Evolutionary conservation across 306 rosid species (phyloP).

Genomic region (Citrullus amarus): DNA sequence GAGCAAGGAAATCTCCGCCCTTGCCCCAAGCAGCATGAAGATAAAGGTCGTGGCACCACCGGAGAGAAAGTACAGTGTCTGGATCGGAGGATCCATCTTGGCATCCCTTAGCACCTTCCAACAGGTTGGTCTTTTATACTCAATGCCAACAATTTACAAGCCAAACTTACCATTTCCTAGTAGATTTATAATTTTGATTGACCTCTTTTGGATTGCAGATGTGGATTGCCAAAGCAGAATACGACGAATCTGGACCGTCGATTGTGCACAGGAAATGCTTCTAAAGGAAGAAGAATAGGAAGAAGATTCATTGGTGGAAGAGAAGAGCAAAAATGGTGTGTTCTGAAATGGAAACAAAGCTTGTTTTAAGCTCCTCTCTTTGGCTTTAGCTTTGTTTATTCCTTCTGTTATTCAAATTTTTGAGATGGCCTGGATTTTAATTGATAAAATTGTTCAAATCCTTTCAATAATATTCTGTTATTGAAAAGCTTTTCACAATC

Average conservation of each 20-base stretch:
- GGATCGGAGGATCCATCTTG: slow-evolving; percentile 99
- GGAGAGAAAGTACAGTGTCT: slow-evolving; percentile 98
- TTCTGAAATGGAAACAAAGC: slow-evolving; percentile 12
- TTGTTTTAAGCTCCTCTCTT: not conserved
- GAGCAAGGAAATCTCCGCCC: slow-evolving; percentile 96
- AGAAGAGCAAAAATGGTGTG: slow-evolving; percentile 3
- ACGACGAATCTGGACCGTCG: slow-evolving; percentile 96
- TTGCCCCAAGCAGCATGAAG: slow-evolving; percentile 99
- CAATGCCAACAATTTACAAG: slow-evolving; percentile 1
- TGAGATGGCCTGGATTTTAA: slow-evolving; percentile 28
- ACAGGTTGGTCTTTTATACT: slow-evolving; percentile 46
- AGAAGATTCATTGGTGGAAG: slow-evolving; percentile 16
- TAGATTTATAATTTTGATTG: not conserved
- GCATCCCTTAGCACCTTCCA: slow-evolving; percentile 99
- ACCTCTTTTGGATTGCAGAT: slow-evolving; percentile 40
- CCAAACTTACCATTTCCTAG: not conserved
- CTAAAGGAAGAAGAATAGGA: slow-evolving; percentile 37
- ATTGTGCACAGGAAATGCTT: slow-evolving; percentile 99
- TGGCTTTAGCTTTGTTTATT: slow-evolving; percentile 9
- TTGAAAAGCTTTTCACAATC: not conserved
- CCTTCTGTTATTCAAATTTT: slow-evolving; percentile 19
- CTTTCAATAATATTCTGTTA: slow-evolving; percentile 4
- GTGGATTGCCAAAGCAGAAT: slow-evolving; percentile 99
- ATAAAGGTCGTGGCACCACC: slow-evolving; percentile 99
- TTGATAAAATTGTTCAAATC: slow-evolving; percentile 23